Evolutionary conservation across 1,284 basidiomycete genomes (phyloP).

Genomic region (Apiotrichum siamense): DNA sequence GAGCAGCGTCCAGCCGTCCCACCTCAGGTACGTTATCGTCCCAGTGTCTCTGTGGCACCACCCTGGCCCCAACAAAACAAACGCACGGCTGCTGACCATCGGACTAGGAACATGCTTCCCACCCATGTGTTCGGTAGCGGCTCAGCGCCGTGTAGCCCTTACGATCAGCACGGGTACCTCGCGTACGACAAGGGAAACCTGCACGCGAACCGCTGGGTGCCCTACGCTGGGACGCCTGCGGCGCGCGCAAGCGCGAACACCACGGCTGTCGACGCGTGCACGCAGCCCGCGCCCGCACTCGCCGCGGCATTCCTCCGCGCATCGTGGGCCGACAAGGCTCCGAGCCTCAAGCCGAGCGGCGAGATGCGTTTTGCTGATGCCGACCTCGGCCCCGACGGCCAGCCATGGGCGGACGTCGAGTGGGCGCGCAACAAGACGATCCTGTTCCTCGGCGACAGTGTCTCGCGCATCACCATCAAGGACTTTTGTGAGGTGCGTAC

Average conservation of each 20-base stretch:
- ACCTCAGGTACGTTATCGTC: too few species aligned
- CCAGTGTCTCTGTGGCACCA: too few species aligned
- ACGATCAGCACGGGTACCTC: slow-evolving; percentile 1
- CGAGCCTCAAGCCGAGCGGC: not conserved
- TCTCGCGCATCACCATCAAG: slow-evolving; percentile 7
- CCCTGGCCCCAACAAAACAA: too few species aligned
- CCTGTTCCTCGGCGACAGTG: slow-evolving; percentile 15
- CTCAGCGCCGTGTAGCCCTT: not conserved
- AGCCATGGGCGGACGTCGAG: slow-evolving; percentile 15
- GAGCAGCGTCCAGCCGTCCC: too few species aligned
- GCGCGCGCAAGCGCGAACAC: not conserved
- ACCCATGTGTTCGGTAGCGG: too few species aligned
- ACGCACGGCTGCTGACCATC: too few species aligned
- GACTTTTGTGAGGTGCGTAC: slow-evolving; percentile 19
- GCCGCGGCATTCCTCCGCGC: slow-evolving; percentile 6
- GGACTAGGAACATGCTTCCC: too few species aligned
- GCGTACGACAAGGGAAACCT: not conserved
- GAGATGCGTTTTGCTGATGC: not conserved
- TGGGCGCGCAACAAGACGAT: slow-evolving; percentile 16
- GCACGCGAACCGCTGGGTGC: slow-evolving; percentile 19
- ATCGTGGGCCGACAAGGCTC: slow-evolving; percentile 1
- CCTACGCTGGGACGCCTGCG: not conserved
- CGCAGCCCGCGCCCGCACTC: slow-evolving; percentile 6
- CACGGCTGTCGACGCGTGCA: too few species aligned
- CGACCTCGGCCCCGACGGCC: slow-evolving; percentile 5